Evolutionary conservation across 169 alveolate genomes (phyloP).

Genomic region (Eimeria necatrix): DNA sequence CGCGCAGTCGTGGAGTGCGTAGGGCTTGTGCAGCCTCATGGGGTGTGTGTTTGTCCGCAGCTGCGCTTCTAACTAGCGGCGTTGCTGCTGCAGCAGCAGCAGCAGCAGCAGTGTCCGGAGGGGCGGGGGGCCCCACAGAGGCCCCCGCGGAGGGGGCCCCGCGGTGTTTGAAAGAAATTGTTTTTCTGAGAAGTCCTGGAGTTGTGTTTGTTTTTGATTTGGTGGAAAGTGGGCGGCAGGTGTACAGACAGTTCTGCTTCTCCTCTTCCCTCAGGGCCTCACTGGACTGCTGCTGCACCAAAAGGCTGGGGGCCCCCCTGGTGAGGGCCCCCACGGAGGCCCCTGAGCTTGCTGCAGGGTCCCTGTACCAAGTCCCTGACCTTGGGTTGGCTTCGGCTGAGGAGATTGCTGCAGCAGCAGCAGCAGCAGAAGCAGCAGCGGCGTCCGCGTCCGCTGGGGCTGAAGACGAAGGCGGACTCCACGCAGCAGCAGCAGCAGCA

Average conservation of each 20-base stretch:
- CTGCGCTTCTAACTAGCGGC: slow-evolving; percentile 42
- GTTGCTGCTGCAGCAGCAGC: slow-evolving; percentile 64
- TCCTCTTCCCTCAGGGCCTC: slow-evolving; percentile 31
- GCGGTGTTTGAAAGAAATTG: slow-evolving; percentile 44
- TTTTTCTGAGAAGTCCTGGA: slow-evolving; percentile 37
- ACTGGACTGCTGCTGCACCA: slow-evolving; percentile 17
- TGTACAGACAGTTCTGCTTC: slow-evolving; percentile 58
- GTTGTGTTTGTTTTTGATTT: slow-evolving; percentile 55
- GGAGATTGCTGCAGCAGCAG: slow-evolving; percentile 18
- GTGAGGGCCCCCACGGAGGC: slow-evolving; percentile 10
- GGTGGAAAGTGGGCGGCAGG: slow-evolving; percentile 70
- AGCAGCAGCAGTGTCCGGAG: slow-evolving; percentile 47
- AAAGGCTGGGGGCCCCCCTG: slow-evolving; percentile 24
- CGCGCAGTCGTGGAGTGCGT: not conserved
- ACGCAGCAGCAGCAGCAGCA: slow-evolving; percentile 66
- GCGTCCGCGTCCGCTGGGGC: slow-evolving; percentile 16
- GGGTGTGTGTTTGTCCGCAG: not conserved
- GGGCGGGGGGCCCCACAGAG: slow-evolving; percentile 1
- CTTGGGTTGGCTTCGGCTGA: slow-evolving; percentile 12
- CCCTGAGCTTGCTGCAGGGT: slow-evolving; percentile 29
- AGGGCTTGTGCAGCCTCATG: not conserved
- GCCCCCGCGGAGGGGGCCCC: not conserved
- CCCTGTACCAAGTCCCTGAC: not conserved
- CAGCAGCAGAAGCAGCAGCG: not conserved
- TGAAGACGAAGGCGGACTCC: too few relatives aligned